phyloP scores from a whole-genome alignment of 139 green algal genomes.

The Tetradesmus lagerheimii region DNA sequence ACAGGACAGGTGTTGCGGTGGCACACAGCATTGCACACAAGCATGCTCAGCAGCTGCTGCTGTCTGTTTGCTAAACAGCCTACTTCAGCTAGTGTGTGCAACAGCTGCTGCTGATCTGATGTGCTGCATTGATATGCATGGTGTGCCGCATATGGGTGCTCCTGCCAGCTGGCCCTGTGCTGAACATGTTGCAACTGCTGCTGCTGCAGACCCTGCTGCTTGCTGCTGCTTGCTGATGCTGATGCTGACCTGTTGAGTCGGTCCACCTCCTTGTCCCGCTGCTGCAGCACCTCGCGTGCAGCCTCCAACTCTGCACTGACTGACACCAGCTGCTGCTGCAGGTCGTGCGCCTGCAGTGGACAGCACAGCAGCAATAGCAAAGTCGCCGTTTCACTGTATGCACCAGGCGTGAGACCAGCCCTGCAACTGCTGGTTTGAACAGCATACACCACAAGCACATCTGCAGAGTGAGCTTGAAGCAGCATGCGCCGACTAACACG shows the following conservation, averaged over 20 bases:
- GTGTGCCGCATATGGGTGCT: too few relatives aligned
- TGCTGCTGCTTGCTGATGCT: background rate
- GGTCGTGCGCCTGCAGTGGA: background rate
- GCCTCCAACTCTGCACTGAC: slow-evolving; percentile 21
- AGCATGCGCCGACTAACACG: too few relatives aligned
- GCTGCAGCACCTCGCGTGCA: background rate
- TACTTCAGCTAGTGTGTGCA: too few relatives aligned
- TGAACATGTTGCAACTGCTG: background rate
- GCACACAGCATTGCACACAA: background rate
- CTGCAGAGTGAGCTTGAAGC: background rate
- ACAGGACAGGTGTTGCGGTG: background rate
- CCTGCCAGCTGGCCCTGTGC: too few relatives aligned
- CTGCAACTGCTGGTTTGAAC: too few relatives aligned
- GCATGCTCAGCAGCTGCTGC: background rate
- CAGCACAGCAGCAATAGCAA: background rate
- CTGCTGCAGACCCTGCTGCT: background rate
- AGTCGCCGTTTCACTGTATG: too few relatives aligned
- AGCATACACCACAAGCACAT: background rate
- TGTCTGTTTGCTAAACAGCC: too few relatives aligned
- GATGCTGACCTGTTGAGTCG: slow-evolving; percentile 18
- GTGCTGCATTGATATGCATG: too few relatives aligned
- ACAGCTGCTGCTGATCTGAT: background rate
- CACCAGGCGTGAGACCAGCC: too few relatives aligned
- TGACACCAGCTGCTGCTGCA: slow-evolving; percentile 35
- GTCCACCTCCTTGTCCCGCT: slow-evolving; percentile 29